phyloP scores from a whole-genome alignment of 2,329 filamentous ascomycete genomes.

The Alternaria conjuncta region DNA sequence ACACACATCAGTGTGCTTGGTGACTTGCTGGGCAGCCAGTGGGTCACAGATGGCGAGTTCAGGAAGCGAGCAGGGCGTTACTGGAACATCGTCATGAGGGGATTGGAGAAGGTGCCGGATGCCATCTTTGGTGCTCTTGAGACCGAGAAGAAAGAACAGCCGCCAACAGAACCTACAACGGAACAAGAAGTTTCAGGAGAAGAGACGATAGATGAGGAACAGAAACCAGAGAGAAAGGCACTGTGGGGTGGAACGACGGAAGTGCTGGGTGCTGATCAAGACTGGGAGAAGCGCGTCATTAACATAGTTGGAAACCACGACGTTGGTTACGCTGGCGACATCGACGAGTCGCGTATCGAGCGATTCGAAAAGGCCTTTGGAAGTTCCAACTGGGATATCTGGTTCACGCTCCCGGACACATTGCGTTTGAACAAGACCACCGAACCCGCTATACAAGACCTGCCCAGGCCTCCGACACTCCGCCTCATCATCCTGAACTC shows the following conservation, averaged over 20 bases:
- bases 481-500: slow-evolving; percentile 88
- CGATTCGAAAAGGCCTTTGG: slow-evolving; percentile 88
- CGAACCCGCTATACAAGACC: background rate
- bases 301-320: slow-evolving; percentile 96
- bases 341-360: slow-evolving; percentile 74
- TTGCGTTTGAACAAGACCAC: slow-evolving; percentile 1
- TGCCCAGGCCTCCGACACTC: slow-evolving; percentile 65
- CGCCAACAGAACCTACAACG: background rate
- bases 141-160: background rate
- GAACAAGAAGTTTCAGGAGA: slow-evolving; percentile 25
- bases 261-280: slow-evolving; percentile 53
- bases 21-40: slow-evolving; percentile 92
- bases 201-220: slow-evolving; percentile 19
- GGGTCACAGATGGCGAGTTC: slow-evolving; percentile 89
- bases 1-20: slow-evolving; percentile 90
- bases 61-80: slow-evolving; percentile 72
- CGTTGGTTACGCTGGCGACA: slow-evolving; percentile 92
- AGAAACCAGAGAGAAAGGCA: slow-evolving; percentile 18
- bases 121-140: slow-evolving; percentile 24
- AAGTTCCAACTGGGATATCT: slow-evolving; percentile 86
- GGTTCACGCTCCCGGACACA: slow-evolving; percentile 59
- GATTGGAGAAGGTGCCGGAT: slow-evolving; percentile 66
- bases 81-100: slow-evolving; percentile 81
- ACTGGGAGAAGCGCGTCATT: slow-evolving; percentile 80
- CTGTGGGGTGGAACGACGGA: slow-evolving; percentile 43